Evolutionary conservation across 768 basidiomycete genomes (phyloP), one percentile per base, ranked within the genome.

Genomic region (Filobasidium floriforme): DNA sequence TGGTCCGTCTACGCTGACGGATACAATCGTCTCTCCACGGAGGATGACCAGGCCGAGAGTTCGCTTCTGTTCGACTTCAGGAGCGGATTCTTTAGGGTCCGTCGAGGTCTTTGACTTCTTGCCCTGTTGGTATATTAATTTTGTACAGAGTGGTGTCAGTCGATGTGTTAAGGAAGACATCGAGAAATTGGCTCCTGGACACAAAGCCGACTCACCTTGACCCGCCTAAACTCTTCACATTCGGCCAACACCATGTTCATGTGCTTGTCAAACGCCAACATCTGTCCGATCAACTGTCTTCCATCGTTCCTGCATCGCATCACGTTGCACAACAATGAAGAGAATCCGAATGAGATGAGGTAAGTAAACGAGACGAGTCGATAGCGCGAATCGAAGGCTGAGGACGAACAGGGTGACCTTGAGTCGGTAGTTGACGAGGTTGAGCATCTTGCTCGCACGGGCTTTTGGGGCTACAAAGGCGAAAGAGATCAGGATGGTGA

Each of bases 201-300:
- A 44, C 14, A 19, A 15, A 26, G 11, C 19, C 14, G 37, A 11
- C 74, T 89, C 82, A 92, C 92, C 83, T 98, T 97, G 49, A 98
- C 87, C 70, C 89, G 86, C 73, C 96, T 82, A 77, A 98, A 99
- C 80, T 99, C 96, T 80, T 99, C 96, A 76, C 93, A 97, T 73
- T 98, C 96, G 18, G 94, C 92, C 63, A 99, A 82, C 54, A 99
- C 96, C 72, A 99, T 83, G 81, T 99, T 99, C 96, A 98, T 99
- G 81, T 99, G 96, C 75, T 90, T 88, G 82, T 99, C 96, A 79
- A 97, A 99, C 61, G 96, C 96, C 79, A 99, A 88, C 90, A 98
- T 96, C 82, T 98, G 96, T 49, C 96, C 96, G 55, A 90, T 91
- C 73, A 98, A 82, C 65, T 89, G 85, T 79, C 96, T 89, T 67